Percentiles rank a stretch among this genome's conserved stretches.
phyloP scores from a whole-genome alignment of 2,329 filamentous ascomycete genomes.

The Cadophora sp. region DNA sequence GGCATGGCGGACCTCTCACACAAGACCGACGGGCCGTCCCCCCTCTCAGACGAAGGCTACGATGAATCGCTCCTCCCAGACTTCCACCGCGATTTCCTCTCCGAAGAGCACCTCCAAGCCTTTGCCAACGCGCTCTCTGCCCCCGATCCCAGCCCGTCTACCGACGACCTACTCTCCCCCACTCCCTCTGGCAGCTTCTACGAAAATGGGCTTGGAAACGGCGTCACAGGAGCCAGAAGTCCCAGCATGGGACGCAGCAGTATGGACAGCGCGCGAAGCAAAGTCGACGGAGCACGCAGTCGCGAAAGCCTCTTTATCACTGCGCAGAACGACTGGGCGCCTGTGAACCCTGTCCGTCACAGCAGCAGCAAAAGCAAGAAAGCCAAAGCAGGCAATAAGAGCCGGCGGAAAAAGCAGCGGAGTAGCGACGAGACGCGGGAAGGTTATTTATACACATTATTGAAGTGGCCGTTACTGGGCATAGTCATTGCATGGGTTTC shows the following conservation, averaged over 20 bases:
- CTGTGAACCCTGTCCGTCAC: slow-evolving; percentile 62
- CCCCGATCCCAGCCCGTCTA: slow-evolving; percentile 74
- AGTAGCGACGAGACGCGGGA: slow-evolving; percentile 93
- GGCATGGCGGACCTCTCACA: slow-evolving; percentile 43
- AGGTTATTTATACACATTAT: slow-evolving; percentile 84
- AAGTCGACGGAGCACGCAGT: slow-evolving; percentile 28
- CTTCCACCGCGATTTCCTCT: slow-evolving; percentile 77
- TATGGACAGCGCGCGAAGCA: slow-evolving; percentile 20
- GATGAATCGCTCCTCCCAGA: slow-evolving; percentile 79
- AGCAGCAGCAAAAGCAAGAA: slow-evolving; percentile 50
- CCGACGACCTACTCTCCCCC: slow-evolving; percentile 52
- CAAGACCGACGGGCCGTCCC: slow-evolving; percentile 60
- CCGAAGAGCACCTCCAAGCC: slow-evolving; percentile 72
- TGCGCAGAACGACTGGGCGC: slow-evolving; percentile 95
- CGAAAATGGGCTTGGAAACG: background rate
- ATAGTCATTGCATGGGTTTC: slow-evolving; percentile 82
- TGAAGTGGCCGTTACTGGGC: slow-evolving; percentile 91
- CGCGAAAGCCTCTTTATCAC: slow-evolving; percentile 68
- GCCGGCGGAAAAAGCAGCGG: slow-evolving; percentile 46
- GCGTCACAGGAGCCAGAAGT: slow-evolving; percentile 12
- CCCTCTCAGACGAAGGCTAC: slow-evolving; percentile 67
- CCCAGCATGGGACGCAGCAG: slow-evolving; percentile 17
- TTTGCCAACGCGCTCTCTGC: slow-evolving; percentile 85
- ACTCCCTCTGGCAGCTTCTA: background rate
- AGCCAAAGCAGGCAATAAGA: slow-evolving; percentile 41